Evolutionary conservation across 495 filamentous ascomycete genomes (phyloP).

Genomic region (Hyaloscypha bicolor): DNA sequence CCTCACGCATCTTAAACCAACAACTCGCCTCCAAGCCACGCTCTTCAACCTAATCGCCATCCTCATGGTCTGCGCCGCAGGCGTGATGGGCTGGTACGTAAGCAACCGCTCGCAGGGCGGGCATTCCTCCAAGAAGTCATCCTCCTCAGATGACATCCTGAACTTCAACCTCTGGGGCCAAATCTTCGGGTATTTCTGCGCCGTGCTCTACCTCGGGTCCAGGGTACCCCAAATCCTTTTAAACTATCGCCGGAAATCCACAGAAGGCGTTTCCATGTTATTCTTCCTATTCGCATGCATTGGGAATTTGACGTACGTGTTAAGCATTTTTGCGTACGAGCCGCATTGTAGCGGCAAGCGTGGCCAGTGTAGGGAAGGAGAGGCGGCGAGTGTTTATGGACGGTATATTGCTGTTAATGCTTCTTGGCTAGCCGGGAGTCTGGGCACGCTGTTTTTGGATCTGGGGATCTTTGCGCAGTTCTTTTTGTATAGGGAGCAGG

Average conservation of each 20-base stretch:
- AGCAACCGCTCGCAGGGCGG: conserved; percentile 45
- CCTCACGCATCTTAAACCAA: conserved; percentile 19
- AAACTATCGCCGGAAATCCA: conserved; percentile 86
- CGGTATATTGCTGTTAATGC: conserved; percentile 84
- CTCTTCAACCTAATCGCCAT: conserved; percentile 74
- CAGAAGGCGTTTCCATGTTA: conserved; percentile 85
- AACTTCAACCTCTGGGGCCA: conserved; percentile 77
- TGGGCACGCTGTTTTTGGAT: conserved; percentile 85
- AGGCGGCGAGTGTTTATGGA: conserved; percentile 63
- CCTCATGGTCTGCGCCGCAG: conserved; percentile 77
- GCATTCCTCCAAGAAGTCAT: conserved; percentile 21
- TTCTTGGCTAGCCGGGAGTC: conserved; percentile 86
- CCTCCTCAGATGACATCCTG: conserved; percentile 40
- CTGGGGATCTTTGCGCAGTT: conserved; percentile 88
- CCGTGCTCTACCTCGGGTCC: conserved; percentile 83
- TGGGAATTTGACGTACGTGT: conserved; percentile 89
- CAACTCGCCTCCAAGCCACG: conserved; percentile 54
- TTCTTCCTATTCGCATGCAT: conserved; percentile 98
- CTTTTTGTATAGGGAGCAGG: conserved; percentile 60
- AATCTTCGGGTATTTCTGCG: conserved; percentile 84
- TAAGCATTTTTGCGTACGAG: conserved; percentile 87
- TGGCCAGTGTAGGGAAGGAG: conserved; percentile 53
- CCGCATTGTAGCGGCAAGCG: conserved; percentile 52
- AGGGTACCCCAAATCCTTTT: conserved; percentile 87
- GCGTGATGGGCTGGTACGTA: conserved; percentile 84